Evolutionary conservation across 257 asterid genomes (phyloP).

Genomic region (Plantago ovata): DNA sequence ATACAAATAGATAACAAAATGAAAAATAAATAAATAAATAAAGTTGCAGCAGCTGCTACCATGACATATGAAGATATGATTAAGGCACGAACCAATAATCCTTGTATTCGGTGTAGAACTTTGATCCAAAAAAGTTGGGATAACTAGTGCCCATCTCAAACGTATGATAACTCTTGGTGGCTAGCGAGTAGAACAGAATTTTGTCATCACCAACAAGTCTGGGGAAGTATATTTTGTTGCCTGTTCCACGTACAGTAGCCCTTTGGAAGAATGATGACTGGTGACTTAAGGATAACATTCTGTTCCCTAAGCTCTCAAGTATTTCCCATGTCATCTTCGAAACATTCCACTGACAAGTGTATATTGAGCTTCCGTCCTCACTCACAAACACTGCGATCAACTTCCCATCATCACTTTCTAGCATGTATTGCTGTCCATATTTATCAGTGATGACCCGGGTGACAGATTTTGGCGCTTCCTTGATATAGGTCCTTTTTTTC

Average conservation of each 20-base stretch:
- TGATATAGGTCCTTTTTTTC: neutral
- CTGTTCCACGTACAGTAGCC: slow-evolving; percentile 5
- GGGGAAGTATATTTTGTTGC: neutral
- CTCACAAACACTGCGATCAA: slow-evolving; percentile 10
- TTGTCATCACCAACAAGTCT: neutral
- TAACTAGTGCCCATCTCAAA: slow-evolving; percentile 6
- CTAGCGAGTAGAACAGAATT: slow-evolving; percentile 1
- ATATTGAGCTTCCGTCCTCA: neutral
- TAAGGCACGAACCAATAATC: neutral
- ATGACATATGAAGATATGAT: no score
- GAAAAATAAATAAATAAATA: no score
- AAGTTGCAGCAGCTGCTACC: no score
- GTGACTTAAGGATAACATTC: slow-evolving; percentile 1
- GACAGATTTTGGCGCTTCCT: neutral
- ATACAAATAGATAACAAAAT: no score
- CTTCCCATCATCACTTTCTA: slow-evolving; percentile 7
- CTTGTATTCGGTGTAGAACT: neutral
- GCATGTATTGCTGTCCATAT: neutral
- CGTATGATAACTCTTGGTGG: slow-evolving; percentile 6
- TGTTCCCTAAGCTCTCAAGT: slow-evolving; percentile 4
- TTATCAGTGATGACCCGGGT: neutral
- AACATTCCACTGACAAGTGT: neutral
- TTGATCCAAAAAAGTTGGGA: neutral
- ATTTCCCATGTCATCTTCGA: neutral
- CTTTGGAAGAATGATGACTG: neutral